Base-by-base conservation (phyloP, 768 basidiomycete species). In the Hypholoma fasciculare region DNA sequence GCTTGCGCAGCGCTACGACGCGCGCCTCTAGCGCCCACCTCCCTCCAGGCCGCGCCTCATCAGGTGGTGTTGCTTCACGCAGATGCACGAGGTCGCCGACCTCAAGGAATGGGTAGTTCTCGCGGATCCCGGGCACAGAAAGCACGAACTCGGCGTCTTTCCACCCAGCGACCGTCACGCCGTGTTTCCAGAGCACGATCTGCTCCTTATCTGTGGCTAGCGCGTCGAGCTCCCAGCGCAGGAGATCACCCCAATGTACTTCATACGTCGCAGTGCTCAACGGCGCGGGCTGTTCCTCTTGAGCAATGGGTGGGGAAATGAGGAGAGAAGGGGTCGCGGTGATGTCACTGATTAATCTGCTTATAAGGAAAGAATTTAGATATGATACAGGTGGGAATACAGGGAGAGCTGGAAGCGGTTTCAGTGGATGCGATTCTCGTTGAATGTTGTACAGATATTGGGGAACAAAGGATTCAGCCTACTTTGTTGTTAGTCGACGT, bases 391-490 rank as follows among this genome's bases (percentile, higher is more conserved):
- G 61, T 30, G 80, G 81, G 64, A 80, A 82, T 37, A 74, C 54
- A 61, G 77, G 70, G 63, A 77, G 62, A 55, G 80, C 72, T 9
- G 77, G 74, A 26, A 81, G 69, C 58, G 76, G 72, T 38, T 72
- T 66, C 52, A 82, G 70, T 19, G 67, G 67, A 65, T 82, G 78
- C 46, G 72, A 64, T 68, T 75, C 73, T 58, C 70, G 77, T 72
- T 82, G 80, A 34, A 82, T 77, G 60, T 78, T 76, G 72, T 74
- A 74, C 58, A 82, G 72, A 68, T 78, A 81, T 63, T 78, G 74
- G 42, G 79, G 81, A 57, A 80, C 68, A 65, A 79, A 82, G 43
- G 73, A 69, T 44, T 80, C 77, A 60, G 81, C 81, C 80, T 82
- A 53, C 26, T 42, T 53, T 39, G 12, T 42, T 36, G 50, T 38